Percentiles rank a stretch among this genome's conserved stretches.
phyloP scores from a whole-genome alignment of 768 basidiomycete species.

The Serendipita sp. region DNA sequence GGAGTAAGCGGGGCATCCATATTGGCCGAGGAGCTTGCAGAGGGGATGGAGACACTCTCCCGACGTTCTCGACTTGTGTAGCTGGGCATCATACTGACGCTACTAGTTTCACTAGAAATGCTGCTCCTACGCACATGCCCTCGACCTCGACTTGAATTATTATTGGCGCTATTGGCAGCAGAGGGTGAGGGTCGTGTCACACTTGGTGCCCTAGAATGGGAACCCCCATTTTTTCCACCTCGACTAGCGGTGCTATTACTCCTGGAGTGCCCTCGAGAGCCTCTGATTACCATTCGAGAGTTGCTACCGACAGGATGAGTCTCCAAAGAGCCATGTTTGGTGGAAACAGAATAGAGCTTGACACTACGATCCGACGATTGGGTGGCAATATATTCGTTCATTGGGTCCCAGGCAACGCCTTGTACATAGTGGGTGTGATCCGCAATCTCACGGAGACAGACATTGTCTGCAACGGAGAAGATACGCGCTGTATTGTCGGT shows the following conservation, averaged over 20 bases:
- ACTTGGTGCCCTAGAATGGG: not conserved
- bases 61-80: not conserved
- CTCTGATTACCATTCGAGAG: constrained; percentile 52
- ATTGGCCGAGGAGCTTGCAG: not conserved
- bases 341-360: constrained; percentile 77
- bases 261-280: constrained; percentile 20
- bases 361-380: constrained; percentile 93
- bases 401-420: constrained; percentile 96
- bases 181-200: not conserved
- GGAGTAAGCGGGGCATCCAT: constrained; percentile 3
- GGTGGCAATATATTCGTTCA: constrained; percentile 94
- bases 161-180: not conserved
- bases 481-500: constrained; percentile 90
- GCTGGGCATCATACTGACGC: constrained; percentile 1
- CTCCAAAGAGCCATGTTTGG: constrained; percentile 67
- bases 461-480: constrained; percentile 59
- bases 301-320: constrained; percentile 86
- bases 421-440: constrained; percentile 96
- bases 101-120: not conserved
- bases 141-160: not conserved
- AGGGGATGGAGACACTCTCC: not conserved
- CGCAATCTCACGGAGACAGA: constrained; percentile 75
- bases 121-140: constrained; percentile 2
- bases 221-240: not conserved
- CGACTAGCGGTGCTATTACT: not conserved